A percentile compares a stretch with the other conserved stretches of the same genome.
These are phyloP conservation scores for Aspergillus steynii DNA, from an alignment of 495 filamentous ascomycete genomes.

Conservation along the genomic window DNA sequence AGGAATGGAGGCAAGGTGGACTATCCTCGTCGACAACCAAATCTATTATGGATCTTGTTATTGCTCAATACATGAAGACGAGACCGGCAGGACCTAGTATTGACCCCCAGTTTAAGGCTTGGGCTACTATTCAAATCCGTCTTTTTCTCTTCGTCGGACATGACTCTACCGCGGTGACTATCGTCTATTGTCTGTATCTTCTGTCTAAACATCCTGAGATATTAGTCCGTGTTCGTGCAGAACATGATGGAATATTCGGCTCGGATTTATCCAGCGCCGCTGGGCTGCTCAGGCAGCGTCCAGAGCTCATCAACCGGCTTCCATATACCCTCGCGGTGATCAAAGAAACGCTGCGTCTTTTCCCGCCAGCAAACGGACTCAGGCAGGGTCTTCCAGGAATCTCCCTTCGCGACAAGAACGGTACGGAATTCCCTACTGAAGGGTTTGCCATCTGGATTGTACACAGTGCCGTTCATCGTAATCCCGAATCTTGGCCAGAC, in stretches of 20 bases:
- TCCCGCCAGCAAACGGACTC: background rate
- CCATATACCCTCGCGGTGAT: conserved; percentile 12
- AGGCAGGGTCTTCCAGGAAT: too few relatives aligned
- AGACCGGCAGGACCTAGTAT: background rate
- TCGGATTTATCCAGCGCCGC: background rate
- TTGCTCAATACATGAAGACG: conserved; percentile 7
- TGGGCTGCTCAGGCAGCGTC: background rate
- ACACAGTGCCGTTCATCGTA: too few relatives aligned
- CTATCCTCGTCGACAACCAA: background rate
- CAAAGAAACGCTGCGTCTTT: conserved; percentile 14
- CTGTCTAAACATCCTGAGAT: background rate
- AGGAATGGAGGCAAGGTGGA: background rate
- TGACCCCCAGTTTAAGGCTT: conserved; percentile 9
- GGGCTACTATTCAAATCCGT: conserved; percentile 7
- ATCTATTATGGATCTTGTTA: conserved; percentile 8
- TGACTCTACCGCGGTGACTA: conserved; percentile 4
- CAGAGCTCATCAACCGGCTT: conserved; percentile 7
- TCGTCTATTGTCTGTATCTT: conserved; percentile 2
- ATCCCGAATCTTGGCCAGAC: too few relatives aligned
- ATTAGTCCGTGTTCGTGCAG: background rate
- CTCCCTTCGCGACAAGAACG: too few relatives aligned
- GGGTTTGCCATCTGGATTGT: too few relatives aligned
- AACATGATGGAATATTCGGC: conserved; percentile 6
- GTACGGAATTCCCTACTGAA: too few relatives aligned
- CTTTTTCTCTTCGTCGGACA: conserved; percentile 11